Percentiles rank a stretch among this genome's conserved stretches.
These are phyloP conservation scores for Neurospora terricola DNA, from an alignment of 495 filamentous ascomycete genomes.

Conservation along the genomic window DNA sequence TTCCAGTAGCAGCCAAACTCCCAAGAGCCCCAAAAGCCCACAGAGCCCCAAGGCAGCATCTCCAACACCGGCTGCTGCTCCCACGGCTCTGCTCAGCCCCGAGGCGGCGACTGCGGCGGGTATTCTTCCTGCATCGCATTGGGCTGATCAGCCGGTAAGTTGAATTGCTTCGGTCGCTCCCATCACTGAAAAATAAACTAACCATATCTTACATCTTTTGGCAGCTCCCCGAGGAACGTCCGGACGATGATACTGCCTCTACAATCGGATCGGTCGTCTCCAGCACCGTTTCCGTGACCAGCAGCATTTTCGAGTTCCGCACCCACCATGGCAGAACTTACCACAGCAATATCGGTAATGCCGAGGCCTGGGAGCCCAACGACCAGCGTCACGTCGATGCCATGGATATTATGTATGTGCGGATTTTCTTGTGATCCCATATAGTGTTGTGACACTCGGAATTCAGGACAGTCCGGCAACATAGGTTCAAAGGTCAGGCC, in stretches of 20 bases:
- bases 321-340: slow-evolving; percentile 31
- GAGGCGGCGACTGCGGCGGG: neutral
- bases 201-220: neutral
- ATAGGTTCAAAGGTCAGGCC: neutral
- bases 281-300: slow-evolving; percentile 34
- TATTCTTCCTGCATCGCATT: slow-evolving; percentile 1
- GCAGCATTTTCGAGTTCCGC: slow-evolving; percentile 36
- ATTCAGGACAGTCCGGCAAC: neutral
- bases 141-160: neutral
- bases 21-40: neutral
- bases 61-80: neutral
- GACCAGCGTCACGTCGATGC: slow-evolving; percentile 13
- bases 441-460: neutral
- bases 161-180: neutral
- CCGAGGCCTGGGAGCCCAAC: slow-evolving; percentile 15
- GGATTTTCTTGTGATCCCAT: neutral
- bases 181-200: neutral
- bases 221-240: neutral
- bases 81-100: neutral
- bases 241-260: neutral
- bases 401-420: slow-evolving; percentile 12
- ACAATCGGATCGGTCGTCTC: neutral
- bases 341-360: slow-evolving; percentile 13
- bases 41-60: neutral
- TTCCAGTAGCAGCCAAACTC: neutral